Conservation (phyloP, 2,329 filamentous ascomycete species). For the Aphanocladium album region DNA sequence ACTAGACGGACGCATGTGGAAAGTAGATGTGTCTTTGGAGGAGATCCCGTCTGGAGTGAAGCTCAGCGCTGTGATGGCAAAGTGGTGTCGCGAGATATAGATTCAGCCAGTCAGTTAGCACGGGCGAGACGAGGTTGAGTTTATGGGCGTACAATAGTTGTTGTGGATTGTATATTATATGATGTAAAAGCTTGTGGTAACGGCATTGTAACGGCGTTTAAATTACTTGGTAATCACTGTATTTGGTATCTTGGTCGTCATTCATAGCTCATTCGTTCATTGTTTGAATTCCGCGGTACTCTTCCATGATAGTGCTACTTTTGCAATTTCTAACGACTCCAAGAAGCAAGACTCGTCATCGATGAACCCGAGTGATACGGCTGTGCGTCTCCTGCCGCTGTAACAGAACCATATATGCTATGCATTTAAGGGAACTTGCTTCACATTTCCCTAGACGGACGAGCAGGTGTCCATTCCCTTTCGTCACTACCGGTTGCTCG, state of each 20-base stretch:
- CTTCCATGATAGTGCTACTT: not conserved
- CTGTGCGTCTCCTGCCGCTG: not conserved
- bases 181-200: not conserved
- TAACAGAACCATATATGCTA: not conserved
- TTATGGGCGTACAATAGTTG: not conserved
- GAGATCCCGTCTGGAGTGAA: conserved; percentile 65
- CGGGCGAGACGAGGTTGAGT: not conserved
- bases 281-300: not conserved
- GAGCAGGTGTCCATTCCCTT: not conserved
- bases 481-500: not conserved
- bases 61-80: conserved; percentile 54
- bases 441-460: not conserved
- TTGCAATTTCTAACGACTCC: not conserved
- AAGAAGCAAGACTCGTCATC: not conserved
- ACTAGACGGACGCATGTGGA: conserved; percentile 64
- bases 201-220: not conserved
- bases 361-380: not conserved
- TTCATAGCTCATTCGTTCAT: not conserved
- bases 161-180: not conserved
- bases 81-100: conserved; percentile 73
- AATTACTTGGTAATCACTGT: not conserved
- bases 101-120: not conserved
- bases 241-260: not conserved
- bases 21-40: conserved; percentile 70
- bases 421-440: not conserved